These are phyloP conservation scores for Taiozyma onychis DNA, from an alignment of 1,139 yeast genomes.

Conservation along the genomic window DNA sequence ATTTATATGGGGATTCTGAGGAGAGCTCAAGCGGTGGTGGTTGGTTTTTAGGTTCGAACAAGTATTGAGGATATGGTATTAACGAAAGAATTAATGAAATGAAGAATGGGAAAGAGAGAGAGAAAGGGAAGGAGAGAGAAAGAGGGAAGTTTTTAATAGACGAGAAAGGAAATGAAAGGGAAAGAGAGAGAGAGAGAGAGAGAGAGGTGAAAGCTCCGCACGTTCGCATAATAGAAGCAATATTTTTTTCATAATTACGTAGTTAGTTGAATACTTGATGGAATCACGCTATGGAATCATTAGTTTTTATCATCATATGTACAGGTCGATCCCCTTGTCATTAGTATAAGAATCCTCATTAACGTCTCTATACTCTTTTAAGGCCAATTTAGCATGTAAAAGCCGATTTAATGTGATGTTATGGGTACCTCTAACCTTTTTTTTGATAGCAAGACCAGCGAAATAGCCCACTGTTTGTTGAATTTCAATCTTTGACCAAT, in stretches of 20 bases:
- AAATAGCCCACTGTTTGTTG: conserved; percentile 66
- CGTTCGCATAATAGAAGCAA: not conserved
- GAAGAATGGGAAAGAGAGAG: not conserved
- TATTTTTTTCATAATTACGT: not conserved
- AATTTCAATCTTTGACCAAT: conserved; percentile 53
- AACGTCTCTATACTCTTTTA: not conserved
- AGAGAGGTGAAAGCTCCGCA: not conserved
- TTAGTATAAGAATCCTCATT: not conserved
- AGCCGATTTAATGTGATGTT: conserved; percentile 10
- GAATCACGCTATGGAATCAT: not conserved
- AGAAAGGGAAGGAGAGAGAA: not conserved
- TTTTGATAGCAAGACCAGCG: conserved; percentile 40
- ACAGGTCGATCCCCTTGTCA: not conserved
- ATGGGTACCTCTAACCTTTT: conserved; percentile 16
- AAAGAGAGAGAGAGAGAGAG: not conserved
- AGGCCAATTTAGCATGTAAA: conserved; percentile 4
- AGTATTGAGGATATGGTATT: conserved; percentile 1
- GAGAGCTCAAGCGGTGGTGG: conserved; percentile 4
- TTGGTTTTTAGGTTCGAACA: conserved; percentile 22
- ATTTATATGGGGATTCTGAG: conserved; percentile 8
- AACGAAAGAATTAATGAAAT: not conserved
- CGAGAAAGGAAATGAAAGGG: not conserved
- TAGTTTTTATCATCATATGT: not conserved
- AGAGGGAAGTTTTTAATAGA: not conserved
- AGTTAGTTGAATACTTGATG: not conserved